Percentiles rank a stretch among this genome's conserved stretches.
These are phyloP conservation scores for Vicia faba DNA, from an alignment of 306 rosid species.

Conservation along the genomic window DNA sequence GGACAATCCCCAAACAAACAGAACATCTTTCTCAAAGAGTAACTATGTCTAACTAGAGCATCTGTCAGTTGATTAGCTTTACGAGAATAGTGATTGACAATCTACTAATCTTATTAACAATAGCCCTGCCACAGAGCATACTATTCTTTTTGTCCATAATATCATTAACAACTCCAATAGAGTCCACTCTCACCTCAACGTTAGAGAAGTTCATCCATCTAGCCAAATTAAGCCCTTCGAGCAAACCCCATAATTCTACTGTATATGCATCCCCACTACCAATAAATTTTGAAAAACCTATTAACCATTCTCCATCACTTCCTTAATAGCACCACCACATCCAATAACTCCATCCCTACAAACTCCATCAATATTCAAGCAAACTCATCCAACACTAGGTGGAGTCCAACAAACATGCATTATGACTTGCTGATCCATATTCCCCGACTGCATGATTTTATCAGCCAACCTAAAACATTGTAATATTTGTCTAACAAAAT, in stretches of 20 bases:
- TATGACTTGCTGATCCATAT: accelerated
- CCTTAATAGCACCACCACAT: too few relatives aligned
- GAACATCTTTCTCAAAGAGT: too few relatives aligned
- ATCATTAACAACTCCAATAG: not conserved
- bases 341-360: not conserved
- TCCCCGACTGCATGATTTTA: not conserved
- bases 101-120: too few relatives aligned
- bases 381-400: not conserved
- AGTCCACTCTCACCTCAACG: not conserved
- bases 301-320: too few relatives aligned
- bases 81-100: too few relatives aligned
- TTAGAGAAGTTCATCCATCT: not conserved
- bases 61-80: too few relatives aligned
- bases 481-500: too few relatives aligned
- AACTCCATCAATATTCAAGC: not conserved
- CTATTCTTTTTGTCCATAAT: accelerated
- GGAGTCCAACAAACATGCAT: not conserved
- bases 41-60: too few relatives aligned
- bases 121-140: not conserved
- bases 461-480: not conserved
- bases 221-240: not conserved
- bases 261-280: too few relatives aligned
- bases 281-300: too few relatives aligned
- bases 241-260: not conserved
- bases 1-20: too few relatives aligned